Evolutionary conservation across 176 grass and related monocot genomes (phyloP), one percentile per base, ranked within the genome.

Genomic region (Ensete ventricosum): DNA sequence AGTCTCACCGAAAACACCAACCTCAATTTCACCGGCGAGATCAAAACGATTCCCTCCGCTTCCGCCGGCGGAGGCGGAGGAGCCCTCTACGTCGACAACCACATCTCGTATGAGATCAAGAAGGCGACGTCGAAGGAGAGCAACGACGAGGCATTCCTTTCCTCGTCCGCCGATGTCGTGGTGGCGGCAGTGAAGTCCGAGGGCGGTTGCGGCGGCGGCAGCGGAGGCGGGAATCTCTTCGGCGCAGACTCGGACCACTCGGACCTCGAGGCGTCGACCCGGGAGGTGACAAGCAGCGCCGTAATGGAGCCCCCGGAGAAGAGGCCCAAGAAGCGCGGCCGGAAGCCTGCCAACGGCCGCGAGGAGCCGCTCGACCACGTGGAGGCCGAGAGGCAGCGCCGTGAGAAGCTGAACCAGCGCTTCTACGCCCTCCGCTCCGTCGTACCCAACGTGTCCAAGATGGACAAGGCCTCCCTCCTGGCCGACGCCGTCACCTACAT

Each of bases 381-480:
- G 20, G 95, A 98, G 59, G 95, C 95, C 8, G 95, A 98, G 84
- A 83, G 95, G 85, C 95, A 98, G 77, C 88, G 95, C 55, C 80
- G 95, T 0, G 95, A 98, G 88, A 98, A 98, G 81, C 95, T 98
- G 16, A 98, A 98, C 78, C 95, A 93, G 81, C 79, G 95, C 1
- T 98, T 98, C 88, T 98, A 98, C 87, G 88, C 95, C 25, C 86
- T 98, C 34, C 95, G 95, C 62, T 90, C 95, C 1, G 95, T 93
- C 24, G 95, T 98, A 48, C 95, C 95, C 3, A 98, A 98, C 85
- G 95, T 98, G 24, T 98, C 95, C 52, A 98, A 98, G 87, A 98
- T 98, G 95, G 95, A 98, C 86, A 98, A 98, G 82, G 95, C 95
- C 22, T 98, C 95, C 27, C 82, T 98, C 59, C 86, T 98, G 1